Evolutionary conservation across 2,329 filamentous ascomycete species (phyloP), one percentile per base, ranked within the genome.

Genomic region (Coniella vitis): DNA sequence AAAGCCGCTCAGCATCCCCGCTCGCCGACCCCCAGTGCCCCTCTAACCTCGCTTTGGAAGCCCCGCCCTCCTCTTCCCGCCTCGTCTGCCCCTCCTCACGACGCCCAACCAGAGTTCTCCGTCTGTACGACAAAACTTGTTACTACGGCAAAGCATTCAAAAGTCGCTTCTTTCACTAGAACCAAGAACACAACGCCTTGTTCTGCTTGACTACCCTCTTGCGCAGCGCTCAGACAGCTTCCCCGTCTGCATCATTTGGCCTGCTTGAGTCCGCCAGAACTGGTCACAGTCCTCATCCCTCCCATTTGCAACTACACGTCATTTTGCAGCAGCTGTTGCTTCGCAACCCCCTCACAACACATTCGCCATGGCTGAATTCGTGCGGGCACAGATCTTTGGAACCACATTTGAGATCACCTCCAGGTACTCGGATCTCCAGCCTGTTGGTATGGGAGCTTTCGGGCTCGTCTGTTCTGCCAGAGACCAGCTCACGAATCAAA

Each of bases 391-490:
- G 79, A 97, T 98, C 70, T 98, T 98, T 67, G 93, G 93, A 68
- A 98, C 93, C 55, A 97, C 93, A 61, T 98, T 98, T 67, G 93
- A 98, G 81, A 97, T 97, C 73, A 98, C 93, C 61, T 96, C 90
- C 72, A 87, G 93, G 74, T 97, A 97, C 72, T 94, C 91, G 54
- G 93, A 98, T 71, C 80, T 98, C 65, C 93, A 98, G 68, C 93
- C 93, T 34, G 93, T 98, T 58, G 93, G 93, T 66, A 98, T 98
- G 93, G 93, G 93, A 63, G 93, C 93, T 54, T 98, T 98, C 70
- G 93, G 93, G 56, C 82, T 98, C 55, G 93, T 98, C 61, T 98
- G 93, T 72, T 97, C 93, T 56, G 93, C 93, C 51, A 91, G 90
- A 72, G 93, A 98, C 69, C 90, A 97, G 74, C 89, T 98, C 70